Evolutionary conservation across 345 rosid species (phyloP).

Genomic region (Populus ilicifolia): DNA sequence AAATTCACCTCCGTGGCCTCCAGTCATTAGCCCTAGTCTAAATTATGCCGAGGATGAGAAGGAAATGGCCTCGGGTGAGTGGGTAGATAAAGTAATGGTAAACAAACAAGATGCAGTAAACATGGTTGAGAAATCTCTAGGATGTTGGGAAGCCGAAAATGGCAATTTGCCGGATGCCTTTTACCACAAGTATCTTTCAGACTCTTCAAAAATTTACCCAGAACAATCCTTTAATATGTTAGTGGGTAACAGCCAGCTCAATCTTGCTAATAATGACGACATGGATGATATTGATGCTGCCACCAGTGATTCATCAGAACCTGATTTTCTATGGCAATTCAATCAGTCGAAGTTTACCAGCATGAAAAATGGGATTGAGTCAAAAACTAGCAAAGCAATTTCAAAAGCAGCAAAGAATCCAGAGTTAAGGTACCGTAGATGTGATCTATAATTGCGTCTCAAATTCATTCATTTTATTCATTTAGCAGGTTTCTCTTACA

Average conservation of each 20-base stretch:
- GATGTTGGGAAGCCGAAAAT: conserved; percentile 55
- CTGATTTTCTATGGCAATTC: conserved; percentile 85
- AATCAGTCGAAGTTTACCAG: conserved; percentile 62
- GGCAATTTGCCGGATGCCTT: conserved; percentile 47
- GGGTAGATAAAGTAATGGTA: conserved; percentile 99
- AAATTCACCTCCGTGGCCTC: conserved; percentile 96
- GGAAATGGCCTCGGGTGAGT: conserved; percentile 62
- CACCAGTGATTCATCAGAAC: conserved; percentile 87
- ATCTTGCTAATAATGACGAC: conserved; percentile 41
- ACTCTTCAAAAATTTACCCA: conserved; percentile 56
- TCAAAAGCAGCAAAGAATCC: conserved; percentile 49
- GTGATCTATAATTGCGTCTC: background rate
- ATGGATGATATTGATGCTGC: conserved; percentile 78
- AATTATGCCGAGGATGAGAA: conserved; percentile 62
- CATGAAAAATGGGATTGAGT: conserved; percentile 40
- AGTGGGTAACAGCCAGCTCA: conserved; percentile 43
- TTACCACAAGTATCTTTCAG: conserved; percentile 65
- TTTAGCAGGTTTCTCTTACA: background rate
- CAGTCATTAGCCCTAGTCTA: conserved; percentile 61
- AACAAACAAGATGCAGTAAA: conserved; percentile 64
- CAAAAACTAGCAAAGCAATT: conserved; percentile 48
- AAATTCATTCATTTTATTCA: background rate
- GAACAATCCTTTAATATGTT: conserved; percentile 68
- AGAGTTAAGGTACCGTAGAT: conserved; percentile 18
- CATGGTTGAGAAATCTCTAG: conserved; percentile 46